Conservation (phyloP, 345 rosid genomes). For the Camelina sativa region DNA sequence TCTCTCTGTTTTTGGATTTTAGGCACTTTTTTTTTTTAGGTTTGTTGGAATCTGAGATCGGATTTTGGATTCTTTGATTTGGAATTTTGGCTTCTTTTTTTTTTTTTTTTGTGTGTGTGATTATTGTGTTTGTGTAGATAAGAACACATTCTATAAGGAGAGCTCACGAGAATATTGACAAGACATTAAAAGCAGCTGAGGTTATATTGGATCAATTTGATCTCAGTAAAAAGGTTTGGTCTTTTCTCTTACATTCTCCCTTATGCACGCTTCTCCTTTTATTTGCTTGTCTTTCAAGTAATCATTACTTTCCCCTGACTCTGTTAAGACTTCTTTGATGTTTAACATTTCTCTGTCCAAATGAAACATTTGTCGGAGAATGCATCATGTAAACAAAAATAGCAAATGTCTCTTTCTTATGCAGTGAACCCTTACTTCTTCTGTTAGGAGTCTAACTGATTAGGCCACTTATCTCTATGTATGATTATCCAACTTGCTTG, state of each 20-base stretch:
- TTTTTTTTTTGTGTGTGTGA: not conserved
- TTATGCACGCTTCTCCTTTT: not conserved
- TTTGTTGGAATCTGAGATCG: slow-evolving; percentile 13
- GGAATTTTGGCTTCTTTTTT: not conserved
- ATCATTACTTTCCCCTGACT: not conserved
- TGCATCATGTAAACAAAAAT: not conserved
- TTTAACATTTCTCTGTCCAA: not conserved
- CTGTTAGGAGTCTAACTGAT: not conserved
- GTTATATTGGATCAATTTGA: slow-evolving; percentile 79
- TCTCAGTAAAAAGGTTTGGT: slow-evolving; percentile 69
- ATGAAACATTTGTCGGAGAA: not conserved
- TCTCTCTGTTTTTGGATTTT: slow-evolving; percentile 9
- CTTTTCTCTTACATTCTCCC: slow-evolving; percentile 5
- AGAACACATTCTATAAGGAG: slow-evolving; percentile 87
- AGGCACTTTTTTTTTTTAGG: not conserved
- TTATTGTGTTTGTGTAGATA: slow-evolving; percentile 51
- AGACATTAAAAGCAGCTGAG: slow-evolving; percentile 79
- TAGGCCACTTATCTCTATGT: not conserved
- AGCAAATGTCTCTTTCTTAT: slow-evolving; percentile 7
- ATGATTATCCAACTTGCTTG: not conserved
- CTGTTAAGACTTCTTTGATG: not conserved
- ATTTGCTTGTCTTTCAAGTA: slow-evolving; percentile 38
- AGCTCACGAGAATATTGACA: slow-evolving; percentile 93
- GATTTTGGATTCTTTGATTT: not conserved
- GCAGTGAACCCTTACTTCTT: not conserved